Evolutionary conservation across 192 early-diverging fungal genomes (phyloP), one percentile per base, ranked within the genome.

Genomic region (Radiomyces spectabilis): DNA sequence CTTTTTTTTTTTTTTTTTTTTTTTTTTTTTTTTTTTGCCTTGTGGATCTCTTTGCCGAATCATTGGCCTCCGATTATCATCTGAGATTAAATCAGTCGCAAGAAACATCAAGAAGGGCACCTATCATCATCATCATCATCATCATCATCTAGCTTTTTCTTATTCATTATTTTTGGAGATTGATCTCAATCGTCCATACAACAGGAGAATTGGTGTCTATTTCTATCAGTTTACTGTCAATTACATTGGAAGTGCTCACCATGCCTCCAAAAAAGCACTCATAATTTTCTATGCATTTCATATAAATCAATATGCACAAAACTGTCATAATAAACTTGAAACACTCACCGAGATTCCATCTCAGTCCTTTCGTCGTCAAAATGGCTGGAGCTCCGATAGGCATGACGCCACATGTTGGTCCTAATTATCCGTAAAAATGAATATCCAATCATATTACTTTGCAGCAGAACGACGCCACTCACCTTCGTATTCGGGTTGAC

Each of bases 341-440:
- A 33, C 10, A 59, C 72, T 49, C 73, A 90, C 87, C 78, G 16
- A 96, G 55, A 58, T 97, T 83, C 90, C 91, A 97, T 49, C 80
- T 78, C 29, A 97, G 74, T 1, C 94, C 94, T 5, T 32, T 57
- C 1, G 91, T 94, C 0, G 82, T 83, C 34, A 90, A 48, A 8
- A 63, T 69, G 1, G 84, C 69, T 2, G 71, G 71, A 1, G 79
- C 78, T 7, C 85, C 85, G 27, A 97, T 67, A 10, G 94, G 94
- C 46, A 97, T 71, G 0, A 97, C 71, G 19, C 94, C 94, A 58
- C 94, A 97, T 0, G 84, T 87, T 1, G 92, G 89, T 0, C 93
- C 68, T 61, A 22, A 32, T 6, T 33, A 10, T 18, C 27, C 3
- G 29, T 40, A 7, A 15, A 18, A 40, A 24, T 25, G 10, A 52